Evolutionary conservation across 2,329 filamentous ascomycete species (phyloP), one percentile per base, ranked within the genome.

Genomic region (Coleophoma crateriformis): DNA sequence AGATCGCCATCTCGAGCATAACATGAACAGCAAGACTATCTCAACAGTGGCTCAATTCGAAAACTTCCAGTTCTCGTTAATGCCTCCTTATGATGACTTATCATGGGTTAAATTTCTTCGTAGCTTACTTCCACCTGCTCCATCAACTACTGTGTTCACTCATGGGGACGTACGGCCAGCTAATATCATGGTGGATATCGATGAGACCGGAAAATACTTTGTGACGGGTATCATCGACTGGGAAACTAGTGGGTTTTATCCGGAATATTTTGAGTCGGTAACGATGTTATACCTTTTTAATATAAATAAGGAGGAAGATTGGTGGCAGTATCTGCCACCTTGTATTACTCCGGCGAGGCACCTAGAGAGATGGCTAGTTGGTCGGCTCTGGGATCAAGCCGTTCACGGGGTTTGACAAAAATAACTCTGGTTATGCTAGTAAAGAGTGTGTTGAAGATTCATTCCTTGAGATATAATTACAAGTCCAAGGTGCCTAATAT

Each of bases 151-250:
- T 43, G 35, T 45, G 47, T 54, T 56, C 40, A 56, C 52, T n/a
- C 52, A 56, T 42, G 47, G 50, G 7, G 54, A 55, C 22, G 32
- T 56, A 11, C 47, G 46, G 13, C 40, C 33, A 38, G 52, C 47
- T 12, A 56, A 56, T 40, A 56, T 56, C 17, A 53, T 54, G 52
- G 50, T 56, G 17, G 45, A 52, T 22, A 17, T 35, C 11, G 50
- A 54, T 47, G 15, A 13, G 14, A 33, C 46, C 13, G 42, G 34
- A 34, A 41, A 47, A 8, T 56, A 52, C 34, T 20, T 19, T 13
- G 46, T 56, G n/a, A 48, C 52, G 14, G 52, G 52, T 27, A 47
- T 54, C 4, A 51, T 54, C 17, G 50, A 56, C 33, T 56, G 50
- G 50, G 54, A 54, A 38, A 53, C 22, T 4, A 53, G 47, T 41